phyloP scores from a whole-genome alignment of 2,329 filamentous ascomycete species.

The Hymenoscyphus repandus region DNA sequence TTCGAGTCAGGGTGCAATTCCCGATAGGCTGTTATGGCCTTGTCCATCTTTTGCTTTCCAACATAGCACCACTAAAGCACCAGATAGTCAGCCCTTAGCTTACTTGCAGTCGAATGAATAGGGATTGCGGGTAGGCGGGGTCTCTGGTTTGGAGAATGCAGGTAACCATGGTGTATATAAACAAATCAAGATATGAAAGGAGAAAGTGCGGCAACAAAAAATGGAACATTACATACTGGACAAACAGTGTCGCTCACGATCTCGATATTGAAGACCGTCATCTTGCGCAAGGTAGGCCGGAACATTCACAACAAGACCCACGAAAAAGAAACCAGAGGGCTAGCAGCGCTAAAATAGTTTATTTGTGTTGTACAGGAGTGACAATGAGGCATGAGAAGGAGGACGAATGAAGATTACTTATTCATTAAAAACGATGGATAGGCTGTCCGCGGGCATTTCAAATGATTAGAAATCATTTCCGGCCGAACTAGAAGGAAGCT shows the following conservation, averaged over 20 bases:
- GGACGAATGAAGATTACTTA: conserved; percentile 16
- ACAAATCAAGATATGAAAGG: too few relatives aligned
- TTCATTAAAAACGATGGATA: conserved; percentile 3
- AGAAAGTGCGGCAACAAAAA: too few relatives aligned
- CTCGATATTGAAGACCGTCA: conserved; percentile 72
- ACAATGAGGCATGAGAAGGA: background rate
- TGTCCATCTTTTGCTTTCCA: conserved; percentile 69
- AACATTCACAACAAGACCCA: conserved; percentile 16
- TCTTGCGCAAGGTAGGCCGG: conserved; percentile 34
- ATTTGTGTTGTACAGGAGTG: background rate
- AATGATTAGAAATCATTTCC: conserved; percentile 25
- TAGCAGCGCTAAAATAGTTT: background rate
- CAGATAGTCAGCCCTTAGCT: too few relatives aligned
- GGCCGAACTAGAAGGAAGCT: conserved; percentile 35
- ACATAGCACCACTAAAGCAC: conserved; percentile 59
- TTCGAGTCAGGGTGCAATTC: conserved; percentile 52
- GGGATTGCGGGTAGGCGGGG: too few relatives aligned
- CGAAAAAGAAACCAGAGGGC: background rate
- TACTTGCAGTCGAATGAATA: too few relatives aligned
- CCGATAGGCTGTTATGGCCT: conserved; percentile 64
- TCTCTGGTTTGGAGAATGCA: too few relatives aligned
- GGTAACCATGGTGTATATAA: too few relatives aligned
- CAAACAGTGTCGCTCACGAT: conserved; percentile 80
- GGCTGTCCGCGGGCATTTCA: background rate
- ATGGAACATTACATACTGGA: conserved; percentile 37